phyloP scores from a whole-genome alignment of 108 stramenopile genomes.

The Pseudonitzschia pungens region DNA sequence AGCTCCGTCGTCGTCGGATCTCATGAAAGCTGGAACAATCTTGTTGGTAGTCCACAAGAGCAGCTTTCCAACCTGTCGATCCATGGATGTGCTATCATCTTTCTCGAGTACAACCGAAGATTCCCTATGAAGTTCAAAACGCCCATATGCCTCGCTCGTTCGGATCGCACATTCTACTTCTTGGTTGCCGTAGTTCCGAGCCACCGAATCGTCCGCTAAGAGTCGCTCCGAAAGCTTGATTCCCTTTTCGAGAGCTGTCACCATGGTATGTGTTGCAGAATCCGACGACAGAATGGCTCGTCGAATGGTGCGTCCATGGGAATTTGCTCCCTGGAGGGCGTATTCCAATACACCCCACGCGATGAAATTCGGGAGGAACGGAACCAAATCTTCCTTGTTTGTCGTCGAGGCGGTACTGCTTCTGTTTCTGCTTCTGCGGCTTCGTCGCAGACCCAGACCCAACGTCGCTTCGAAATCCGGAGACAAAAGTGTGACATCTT shows the following conservation, averaged over 20 bases:
- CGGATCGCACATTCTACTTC: constrained; percentile 39
- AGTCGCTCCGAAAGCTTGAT: constrained; percentile 35
- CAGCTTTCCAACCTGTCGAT: constrained; percentile 39
- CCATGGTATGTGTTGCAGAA: constrained; percentile 19
- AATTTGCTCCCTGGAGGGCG: constrained; percentile 26
- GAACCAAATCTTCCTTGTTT: constrained; percentile 14
- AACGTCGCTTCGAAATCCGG: not conserved
- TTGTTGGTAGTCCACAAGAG: constrained; percentile 64
- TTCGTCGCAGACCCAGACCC: constrained; percentile 6
- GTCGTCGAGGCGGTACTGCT: not conserved
- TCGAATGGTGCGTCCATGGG: constrained; percentile 20
- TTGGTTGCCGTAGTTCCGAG: constrained; percentile 9
- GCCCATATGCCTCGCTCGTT: constrained; percentile 59
- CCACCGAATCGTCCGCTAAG: constrained; percentile 24
- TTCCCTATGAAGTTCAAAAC: constrained; percentile 68
- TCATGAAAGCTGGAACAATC: constrained; percentile 52
- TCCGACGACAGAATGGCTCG: constrained; percentile 28
- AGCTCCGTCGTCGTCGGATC: constrained; percentile 20
- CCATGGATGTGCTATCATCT: constrained; percentile 8
- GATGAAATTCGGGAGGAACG: constrained; percentile 18
- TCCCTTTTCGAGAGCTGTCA: constrained; percentile 31
- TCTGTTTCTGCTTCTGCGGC: constrained; percentile 16
- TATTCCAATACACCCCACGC: constrained; percentile 29
- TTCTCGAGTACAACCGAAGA: constrained; percentile 33
- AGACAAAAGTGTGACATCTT: constrained; percentile 26